phyloP scores from a whole-genome alignment of 805 yeast genomes.

The Cyberlindnera maclurae region DNA sequence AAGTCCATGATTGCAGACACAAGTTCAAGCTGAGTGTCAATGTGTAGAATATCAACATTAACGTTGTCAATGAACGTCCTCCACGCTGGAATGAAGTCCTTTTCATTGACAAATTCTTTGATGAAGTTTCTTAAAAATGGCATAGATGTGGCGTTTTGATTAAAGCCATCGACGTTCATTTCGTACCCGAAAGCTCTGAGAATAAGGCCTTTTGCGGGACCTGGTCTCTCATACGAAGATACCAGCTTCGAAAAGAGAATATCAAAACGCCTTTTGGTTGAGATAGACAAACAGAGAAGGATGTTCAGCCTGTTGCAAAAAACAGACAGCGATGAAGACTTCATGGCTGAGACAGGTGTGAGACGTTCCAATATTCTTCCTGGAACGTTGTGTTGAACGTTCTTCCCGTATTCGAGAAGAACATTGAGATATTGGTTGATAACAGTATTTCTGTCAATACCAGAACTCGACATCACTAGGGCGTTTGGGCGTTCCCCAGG shows the following conservation, averaged over 20 bases:
- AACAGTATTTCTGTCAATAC: constrained; percentile 9
- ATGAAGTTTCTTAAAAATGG: constrained; percentile 3
- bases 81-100: constrained; percentile 7
- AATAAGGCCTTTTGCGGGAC: constrained; percentile 1
- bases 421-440: constrained; percentile 16
- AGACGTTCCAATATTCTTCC: constrained; percentile 13
- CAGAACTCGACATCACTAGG: constrained; percentile 4
- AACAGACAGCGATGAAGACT: constrained; percentile 7
- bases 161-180: constrained; percentile 7
- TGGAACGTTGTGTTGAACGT: not conserved
- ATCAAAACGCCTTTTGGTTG: constrained; percentile 15
- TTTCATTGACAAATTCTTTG: not conserved
- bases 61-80: constrained; percentile 1
- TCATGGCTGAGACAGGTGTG: constrained; percentile 15
- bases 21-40: constrained; percentile 8
- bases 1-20: constrained; percentile 8
- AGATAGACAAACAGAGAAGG: constrained; percentile 8
- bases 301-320: constrained; percentile 21
- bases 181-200: constrained; percentile 7
- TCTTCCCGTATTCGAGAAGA: constrained; percentile 5
- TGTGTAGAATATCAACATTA: constrained; percentile 1
- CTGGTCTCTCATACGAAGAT: constrained; percentile 6
- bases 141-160: constrained; percentile 2
- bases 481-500: constrained; percentile 9
- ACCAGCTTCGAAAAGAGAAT: constrained; percentile 11